Evolutionary conservation across 2,329 filamentous ascomycete genomes (phyloP), one percentile per base, ranked within the genome.

Genomic region (Fusarium euwallaceae): DNA sequence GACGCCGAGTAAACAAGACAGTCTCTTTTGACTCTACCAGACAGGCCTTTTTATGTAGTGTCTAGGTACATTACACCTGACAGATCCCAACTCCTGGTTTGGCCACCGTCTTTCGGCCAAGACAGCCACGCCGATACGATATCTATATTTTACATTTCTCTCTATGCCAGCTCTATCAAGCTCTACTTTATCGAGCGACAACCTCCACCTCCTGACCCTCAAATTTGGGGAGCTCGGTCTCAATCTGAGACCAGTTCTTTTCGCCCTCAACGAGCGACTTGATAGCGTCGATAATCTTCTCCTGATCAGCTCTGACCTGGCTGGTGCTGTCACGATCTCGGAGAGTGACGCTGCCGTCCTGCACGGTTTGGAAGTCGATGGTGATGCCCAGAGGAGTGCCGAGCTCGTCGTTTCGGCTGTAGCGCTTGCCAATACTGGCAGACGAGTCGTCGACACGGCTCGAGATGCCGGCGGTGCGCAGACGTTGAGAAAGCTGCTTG

Each of bases 381-480:
- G 96, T 98, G 83, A 98, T 92, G 81, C 95, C 96, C 75, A 98
- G 92, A 9, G 96, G 95, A 53, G 97, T 98, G 80, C 96, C 97
- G 69, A 98, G 90, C 86, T 98, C 96, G 83, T 98, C 96, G 82
- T 98, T 98, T 79, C 97, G 92, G 81, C 93, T 92, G 84, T 97
- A 98, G 64, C 96, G 93, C 88, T 97, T 98, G 82, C 96, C 96
- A 78, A 98, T 98, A 73, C 92, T 95, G 71, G 95, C 95, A 32
- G 93, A 94, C 16, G 94, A 97, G 83, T 97, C 94, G 81, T 98
- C 97, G 41, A 98, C 90, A 71, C 94, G 92, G 87, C 91, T 97
- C 51, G 95, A 95, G 65, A 98, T 88, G 67, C 93, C 93, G 64
- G 93, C 85, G 61, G 90, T 89, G 78, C 95, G 93, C 68, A 98